A percentile compares a stretch with the other conserved stretches of the same genome.
These are phyloP conservation scores for Dianthus caryophyllus DNA, from an alignment of 148 eudicot genomes.

Conservation along the genomic window DNA sequence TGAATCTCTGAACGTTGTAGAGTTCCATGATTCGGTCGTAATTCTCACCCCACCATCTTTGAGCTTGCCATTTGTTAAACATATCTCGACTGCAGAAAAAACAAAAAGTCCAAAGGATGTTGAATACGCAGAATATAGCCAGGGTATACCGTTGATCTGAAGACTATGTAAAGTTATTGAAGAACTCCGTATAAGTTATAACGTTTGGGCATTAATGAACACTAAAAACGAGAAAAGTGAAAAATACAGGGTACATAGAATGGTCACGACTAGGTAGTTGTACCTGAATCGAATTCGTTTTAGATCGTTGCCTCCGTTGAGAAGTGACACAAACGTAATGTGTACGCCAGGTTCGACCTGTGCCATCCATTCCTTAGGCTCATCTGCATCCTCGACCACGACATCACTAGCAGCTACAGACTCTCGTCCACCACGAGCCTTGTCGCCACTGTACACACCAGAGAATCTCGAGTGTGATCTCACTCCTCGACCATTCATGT, in stretches of 20 bases:
- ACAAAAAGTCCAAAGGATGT: conserved; percentile 2
- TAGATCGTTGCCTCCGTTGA: conserved; percentile 89
- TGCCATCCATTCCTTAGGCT: conserved; percentile 96
- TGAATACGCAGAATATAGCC: neutral
- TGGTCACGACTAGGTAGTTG: neutral
- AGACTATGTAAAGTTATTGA: too few relatives aligned
- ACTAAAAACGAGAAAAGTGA: too few relatives aligned
- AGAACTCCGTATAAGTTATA: too few relatives aligned
- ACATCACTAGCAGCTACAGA: conserved; percentile 56
- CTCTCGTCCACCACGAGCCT: conserved; percentile 41
- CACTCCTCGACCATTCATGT: conserved; percentile 33
- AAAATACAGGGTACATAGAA: neutral
- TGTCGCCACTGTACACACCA: conserved; percentile 37
- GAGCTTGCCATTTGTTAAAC: conserved; percentile 99
- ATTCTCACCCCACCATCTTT: conserved; percentile 99
- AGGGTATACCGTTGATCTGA: too few relatives aligned
- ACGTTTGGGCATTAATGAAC: too few relatives aligned
- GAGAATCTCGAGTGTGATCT: conserved; percentile 56
- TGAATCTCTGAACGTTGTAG: conserved; percentile 96
- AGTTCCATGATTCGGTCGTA: conserved; percentile 97
- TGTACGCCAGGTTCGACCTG: conserved; percentile 99
- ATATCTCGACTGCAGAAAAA: conserved; percentile 87
- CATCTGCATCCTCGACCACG: conserved; percentile 68
- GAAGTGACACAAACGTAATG: conserved; percentile 87
- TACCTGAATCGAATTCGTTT: conserved; percentile 94